phyloP scores from a whole-genome alignment of 768 basidiomycete genomes.

The Phanerochaete sordida region DNA sequence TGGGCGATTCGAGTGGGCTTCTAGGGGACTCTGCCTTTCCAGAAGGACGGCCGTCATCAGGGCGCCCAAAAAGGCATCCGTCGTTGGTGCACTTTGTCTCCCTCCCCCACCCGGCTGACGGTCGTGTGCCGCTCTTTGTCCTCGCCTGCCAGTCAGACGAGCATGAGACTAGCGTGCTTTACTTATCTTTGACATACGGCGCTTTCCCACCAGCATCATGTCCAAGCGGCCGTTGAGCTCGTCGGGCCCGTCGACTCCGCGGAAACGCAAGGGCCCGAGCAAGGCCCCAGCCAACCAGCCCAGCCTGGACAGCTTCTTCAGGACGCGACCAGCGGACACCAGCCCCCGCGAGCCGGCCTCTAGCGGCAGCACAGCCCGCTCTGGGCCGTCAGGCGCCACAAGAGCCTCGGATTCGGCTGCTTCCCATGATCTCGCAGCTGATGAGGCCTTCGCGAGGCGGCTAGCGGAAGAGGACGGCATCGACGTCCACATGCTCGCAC shows the following conservation, averaged over 20 bases:
- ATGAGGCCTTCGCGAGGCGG: slow-evolving; percentile 19
- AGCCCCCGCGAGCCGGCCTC: not conserved
- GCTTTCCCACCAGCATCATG: slow-evolving; percentile 3
- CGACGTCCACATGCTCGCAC: slow-evolving; percentile 18
- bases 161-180: not conserved
- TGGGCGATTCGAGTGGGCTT: not conserved
- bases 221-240: slow-evolving; percentile 11
- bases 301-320: slow-evolving; percentile 18
- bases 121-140: not conserved
- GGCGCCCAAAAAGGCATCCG: slow-evolving; percentile 5
- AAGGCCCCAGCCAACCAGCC: slow-evolving; percentile 12
- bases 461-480: slow-evolving; percentile 22
- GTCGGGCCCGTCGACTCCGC: slow-evolving; percentile 10
- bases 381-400: not conserved
- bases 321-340: not conserved
- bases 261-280: slow-evolving; percentile 6
- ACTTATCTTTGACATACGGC: not conserved
- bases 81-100: slow-evolving; percentile 4
- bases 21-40: not conserved
- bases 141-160: not conserved
- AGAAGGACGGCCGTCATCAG: not conserved
- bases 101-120: not conserved
- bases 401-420: not conserved
- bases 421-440: slow-evolving; percentile 1
- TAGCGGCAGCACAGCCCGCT: not conserved